phyloP scores from a whole-genome alignment of 2,329 filamentous ascomycete genomes.

The Dactylellina sp. region DNA sequence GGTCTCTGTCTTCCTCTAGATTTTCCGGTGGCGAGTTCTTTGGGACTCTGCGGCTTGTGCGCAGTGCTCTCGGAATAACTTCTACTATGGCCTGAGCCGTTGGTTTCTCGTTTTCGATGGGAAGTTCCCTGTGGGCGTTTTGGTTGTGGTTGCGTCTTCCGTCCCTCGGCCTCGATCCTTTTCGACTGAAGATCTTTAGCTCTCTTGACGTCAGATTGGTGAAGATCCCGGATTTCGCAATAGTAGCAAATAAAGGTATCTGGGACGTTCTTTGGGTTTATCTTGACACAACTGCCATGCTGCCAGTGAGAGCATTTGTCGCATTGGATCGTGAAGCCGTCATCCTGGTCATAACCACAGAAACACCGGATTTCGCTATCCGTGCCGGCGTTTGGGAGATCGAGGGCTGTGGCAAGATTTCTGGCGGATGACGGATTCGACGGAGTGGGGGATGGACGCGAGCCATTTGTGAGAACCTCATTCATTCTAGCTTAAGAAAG shows the following conservation, averaged over 20 bases:
- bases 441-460: constrained; percentile 60
- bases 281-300: constrained; percentile 97
- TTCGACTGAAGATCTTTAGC: constrained; percentile 78
- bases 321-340: constrained; percentile 97
- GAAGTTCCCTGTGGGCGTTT: constrained; percentile 80
- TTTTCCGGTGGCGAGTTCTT: constrained; percentile 42
- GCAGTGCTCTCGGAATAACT: constrained; percentile 66
- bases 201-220: constrained; percentile 74
- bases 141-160: constrained; percentile 47
- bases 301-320: constrained; percentile 98
- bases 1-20: constrained; percentile 45
- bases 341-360: constrained; percentile 91
- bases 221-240: constrained; percentile 77
- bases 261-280: constrained; percentile 77
- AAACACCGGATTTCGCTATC: constrained; percentile 73
- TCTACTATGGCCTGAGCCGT: constrained; percentile 70
- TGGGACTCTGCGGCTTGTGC: constrained; percentile 62
- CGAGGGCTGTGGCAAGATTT: constrained; percentile 47
- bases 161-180: constrained; percentile 69
- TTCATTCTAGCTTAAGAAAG: constrained; percentile 61
- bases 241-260: constrained; percentile 85
- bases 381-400: constrained; percentile 56
- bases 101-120: constrained; percentile 83
- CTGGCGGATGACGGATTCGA: constrained; percentile 58
- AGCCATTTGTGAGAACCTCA: constrained; percentile 61